Conservation (phyloP, 2,329 filamentous ascomycete genomes). For the Claviceps arundinis region DNA sequence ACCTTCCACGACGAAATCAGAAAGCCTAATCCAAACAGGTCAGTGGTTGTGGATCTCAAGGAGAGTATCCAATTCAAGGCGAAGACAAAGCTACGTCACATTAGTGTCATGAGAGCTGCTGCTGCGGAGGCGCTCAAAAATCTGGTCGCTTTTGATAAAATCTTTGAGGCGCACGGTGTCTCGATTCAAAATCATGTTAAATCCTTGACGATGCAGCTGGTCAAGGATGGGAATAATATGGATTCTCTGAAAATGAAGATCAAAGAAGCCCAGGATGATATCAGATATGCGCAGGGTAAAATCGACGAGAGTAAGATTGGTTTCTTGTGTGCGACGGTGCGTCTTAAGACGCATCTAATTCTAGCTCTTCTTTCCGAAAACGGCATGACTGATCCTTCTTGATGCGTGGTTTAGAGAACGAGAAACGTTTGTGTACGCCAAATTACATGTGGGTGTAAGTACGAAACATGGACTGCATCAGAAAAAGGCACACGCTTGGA, state of each 20-base stretch:
- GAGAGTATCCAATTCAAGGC: neutral
- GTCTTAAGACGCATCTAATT: no score
- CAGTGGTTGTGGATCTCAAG: neutral
- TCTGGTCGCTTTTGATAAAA: neutral
- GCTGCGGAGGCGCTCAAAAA: neutral
- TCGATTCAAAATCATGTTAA: fast-evolving
- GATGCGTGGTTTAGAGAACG: neutral
- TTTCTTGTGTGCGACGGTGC: no score
- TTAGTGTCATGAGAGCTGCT: no score
- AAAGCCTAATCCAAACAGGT: neutral
- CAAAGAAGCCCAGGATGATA: neutral
- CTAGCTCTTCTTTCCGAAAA: no score
- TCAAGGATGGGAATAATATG: neutral
- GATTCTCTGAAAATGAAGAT: neutral
- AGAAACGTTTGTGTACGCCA: neutral
- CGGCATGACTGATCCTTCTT: neutral
- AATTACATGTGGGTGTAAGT: neutral
- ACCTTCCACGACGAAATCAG: neutral
- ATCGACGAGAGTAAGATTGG: neutral
- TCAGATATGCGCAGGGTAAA: neutral
- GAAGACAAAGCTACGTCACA: neutral
- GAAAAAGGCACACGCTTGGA: no score
- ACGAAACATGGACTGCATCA: neutral
- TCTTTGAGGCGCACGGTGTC: neutral
- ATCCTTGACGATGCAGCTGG: neutral